A percentile compares a stretch with the other conserved stretches of the same genome.
Evolutionary conservation across 148 eudicot species (phyloP).

Genomic region (Diospyros lotus): DNA sequence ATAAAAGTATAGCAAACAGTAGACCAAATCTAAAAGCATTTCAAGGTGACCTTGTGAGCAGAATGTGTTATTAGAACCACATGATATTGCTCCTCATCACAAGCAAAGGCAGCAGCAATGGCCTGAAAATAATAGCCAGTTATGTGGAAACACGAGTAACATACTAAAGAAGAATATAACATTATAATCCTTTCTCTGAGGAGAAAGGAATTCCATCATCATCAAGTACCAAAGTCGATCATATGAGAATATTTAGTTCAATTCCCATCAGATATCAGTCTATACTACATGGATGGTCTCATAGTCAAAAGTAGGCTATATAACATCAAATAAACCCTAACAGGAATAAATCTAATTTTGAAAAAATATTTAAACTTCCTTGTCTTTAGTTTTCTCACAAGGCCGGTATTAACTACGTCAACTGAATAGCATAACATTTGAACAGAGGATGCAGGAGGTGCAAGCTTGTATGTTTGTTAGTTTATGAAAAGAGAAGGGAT

Average conservation of each 20-base stretch:
- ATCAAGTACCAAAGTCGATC: neutral
- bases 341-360: no score
- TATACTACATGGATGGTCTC: no score
- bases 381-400: no score
- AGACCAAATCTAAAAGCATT: conserved; percentile 4
- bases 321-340: no score
- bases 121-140: conserved; percentile 34
- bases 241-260: neutral
- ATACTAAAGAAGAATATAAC: neutral
- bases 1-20: neutral
- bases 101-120: conserved; percentile 81
- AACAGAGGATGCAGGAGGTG: no score
- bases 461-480: no score
- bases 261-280: no score
- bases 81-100: conserved; percentile 50
- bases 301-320: no score
- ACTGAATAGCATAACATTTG: neutral
- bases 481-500: no score
- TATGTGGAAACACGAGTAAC: neutral
- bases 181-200: neutral
- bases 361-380: no score
- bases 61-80: conserved; percentile 78
- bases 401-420: no score
- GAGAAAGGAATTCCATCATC: neutral
- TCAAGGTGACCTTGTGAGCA: conserved; percentile 52